A percentile compares a stretch with the other conserved stretches of the same genome.
These are phyloP conservation scores for Cynara cardunculus DNA, from an alignment of 129 eudicot genomes.

Conservation along the genomic window DNA sequence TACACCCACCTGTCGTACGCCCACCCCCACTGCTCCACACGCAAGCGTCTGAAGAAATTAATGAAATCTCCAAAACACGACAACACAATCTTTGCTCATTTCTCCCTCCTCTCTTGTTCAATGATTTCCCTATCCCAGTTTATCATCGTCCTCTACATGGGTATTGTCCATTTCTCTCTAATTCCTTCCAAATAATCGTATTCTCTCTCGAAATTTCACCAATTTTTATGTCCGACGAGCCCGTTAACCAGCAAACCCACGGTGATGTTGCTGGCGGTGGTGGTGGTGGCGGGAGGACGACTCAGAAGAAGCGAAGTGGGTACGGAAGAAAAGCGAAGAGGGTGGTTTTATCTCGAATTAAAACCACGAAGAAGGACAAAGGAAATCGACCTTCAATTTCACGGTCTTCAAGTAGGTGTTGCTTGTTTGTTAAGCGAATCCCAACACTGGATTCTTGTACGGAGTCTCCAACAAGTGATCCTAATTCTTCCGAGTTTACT, in stretches of 20 bases:
- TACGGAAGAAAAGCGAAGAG: conserved; percentile 31
- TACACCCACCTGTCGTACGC: conserved; percentile 13
- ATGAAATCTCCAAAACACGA: not conserved
- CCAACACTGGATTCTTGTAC: conserved; percentile 35
- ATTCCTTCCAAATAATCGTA: not conserved
- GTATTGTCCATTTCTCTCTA: not conserved
- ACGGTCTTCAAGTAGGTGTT: conserved; percentile 22
- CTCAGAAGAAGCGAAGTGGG: not conserved
- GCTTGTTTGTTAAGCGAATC: conserved; percentile 35
- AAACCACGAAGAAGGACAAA: conserved; percentile 23
- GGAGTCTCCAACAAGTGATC: conserved; percentile 54
- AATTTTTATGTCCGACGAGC: conserved; percentile 16
- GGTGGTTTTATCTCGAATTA: conserved; percentile 38
- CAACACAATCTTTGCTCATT: not conserved
- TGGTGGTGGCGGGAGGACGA: not conserved
- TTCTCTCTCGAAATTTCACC: not conserved
- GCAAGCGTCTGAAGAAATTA: not conserved
- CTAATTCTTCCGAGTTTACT: conserved; percentile 40
- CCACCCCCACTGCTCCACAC: not conserved
- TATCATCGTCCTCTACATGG: not conserved
- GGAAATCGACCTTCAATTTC: conserved; percentile 4
- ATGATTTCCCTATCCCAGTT: not conserved
- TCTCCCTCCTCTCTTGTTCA: not conserved
- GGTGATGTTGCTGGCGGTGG: conserved; percentile 11
- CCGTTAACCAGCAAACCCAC: not conserved